Conservation (phyloP, 208 protist genomes). For the Crithidia fasciculata region DNA sequence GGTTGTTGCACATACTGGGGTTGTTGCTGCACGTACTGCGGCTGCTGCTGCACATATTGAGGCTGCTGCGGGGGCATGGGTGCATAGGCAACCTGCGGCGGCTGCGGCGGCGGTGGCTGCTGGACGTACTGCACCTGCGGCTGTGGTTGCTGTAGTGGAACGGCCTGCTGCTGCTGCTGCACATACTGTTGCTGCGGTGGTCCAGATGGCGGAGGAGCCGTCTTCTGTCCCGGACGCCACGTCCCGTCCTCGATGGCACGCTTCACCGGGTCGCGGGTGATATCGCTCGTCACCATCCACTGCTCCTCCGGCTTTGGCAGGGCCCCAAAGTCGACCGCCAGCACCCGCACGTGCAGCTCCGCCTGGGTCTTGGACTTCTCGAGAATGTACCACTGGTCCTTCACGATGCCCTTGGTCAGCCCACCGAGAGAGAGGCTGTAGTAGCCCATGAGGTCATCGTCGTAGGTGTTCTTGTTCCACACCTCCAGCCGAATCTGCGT, state of each 20-base stretch:
- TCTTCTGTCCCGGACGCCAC: constrained; percentile 47
- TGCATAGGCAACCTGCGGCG: constrained; percentile 20
- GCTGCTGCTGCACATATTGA: constrained; percentile 17
- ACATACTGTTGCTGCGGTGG: constrained; percentile 22
- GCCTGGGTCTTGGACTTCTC: constrained; percentile 55
- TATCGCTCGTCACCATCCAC: constrained; percentile 75
- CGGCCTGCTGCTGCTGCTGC: constrained; percentile 6
- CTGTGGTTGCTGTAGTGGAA: neutral
- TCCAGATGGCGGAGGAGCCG: constrained; percentile 25
- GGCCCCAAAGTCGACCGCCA: constrained; percentile 76
- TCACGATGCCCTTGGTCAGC: constrained; percentile 63
- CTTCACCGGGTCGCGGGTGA: constrained; percentile 51
- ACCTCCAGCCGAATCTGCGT: constrained; percentile 67
- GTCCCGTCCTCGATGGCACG: constrained; percentile 48
- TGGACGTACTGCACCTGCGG: constrained; percentile 18
- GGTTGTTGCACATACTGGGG: constrained; percentile 6
- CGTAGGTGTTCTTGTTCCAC: constrained; percentile 60
- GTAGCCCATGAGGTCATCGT: constrained; percentile 68
- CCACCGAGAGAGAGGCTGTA: constrained; percentile 60
- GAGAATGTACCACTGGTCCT: constrained; percentile 74
- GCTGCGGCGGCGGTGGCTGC: constrained; percentile 10
- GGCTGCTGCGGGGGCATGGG: constrained; percentile 8
- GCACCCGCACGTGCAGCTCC: constrained; percentile 68
- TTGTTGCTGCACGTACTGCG: constrained; percentile 21
- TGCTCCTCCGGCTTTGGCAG: constrained; percentile 35